Evolutionary conservation across 345 rosid species (phyloP).

Genomic region (Diplotaxis tenuifolia): DNA sequence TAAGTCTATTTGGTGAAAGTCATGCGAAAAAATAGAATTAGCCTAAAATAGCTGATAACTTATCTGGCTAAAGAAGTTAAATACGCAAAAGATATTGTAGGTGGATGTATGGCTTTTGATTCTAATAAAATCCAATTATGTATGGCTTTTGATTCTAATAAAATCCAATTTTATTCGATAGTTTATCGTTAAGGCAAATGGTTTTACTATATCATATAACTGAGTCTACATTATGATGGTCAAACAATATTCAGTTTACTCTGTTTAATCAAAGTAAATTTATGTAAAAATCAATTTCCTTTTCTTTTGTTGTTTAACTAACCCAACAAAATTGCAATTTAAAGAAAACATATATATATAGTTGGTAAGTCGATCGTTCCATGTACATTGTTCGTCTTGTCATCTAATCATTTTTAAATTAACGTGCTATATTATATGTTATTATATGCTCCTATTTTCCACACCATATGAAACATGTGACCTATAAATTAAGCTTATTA

Average conservation of each 20-base stretch:
- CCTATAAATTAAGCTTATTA: background rate
- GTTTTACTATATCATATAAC: background rate
- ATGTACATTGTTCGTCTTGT: background rate
- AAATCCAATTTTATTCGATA: background rate
- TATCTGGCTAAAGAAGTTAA: background rate
- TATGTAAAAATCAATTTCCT: background rate
- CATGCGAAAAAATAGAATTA: background rate
- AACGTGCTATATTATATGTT: background rate
- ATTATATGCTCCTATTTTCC: background rate
- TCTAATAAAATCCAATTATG: background rate
- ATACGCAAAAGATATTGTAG: background rate
- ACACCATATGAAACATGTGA: slow-evolving; percentile 25
- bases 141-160: background rate
- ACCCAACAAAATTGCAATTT: background rate
- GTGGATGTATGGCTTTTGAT: background rate
- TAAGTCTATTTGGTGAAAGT: background rate
- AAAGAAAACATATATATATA: background rate
- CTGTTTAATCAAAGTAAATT: background rate
- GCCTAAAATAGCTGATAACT: background rate
- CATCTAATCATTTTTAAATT: background rate
- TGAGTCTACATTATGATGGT: background rate
- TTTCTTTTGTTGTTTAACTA: background rate
- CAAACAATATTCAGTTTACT: background rate
- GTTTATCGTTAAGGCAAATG: background rate
- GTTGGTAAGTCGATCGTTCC: background rate